Evolutionary conservation across 768 basidiomycete species (phyloP), one percentile per base, ranked within the genome.

Genomic region (Boletus tomentosulus): DNA sequence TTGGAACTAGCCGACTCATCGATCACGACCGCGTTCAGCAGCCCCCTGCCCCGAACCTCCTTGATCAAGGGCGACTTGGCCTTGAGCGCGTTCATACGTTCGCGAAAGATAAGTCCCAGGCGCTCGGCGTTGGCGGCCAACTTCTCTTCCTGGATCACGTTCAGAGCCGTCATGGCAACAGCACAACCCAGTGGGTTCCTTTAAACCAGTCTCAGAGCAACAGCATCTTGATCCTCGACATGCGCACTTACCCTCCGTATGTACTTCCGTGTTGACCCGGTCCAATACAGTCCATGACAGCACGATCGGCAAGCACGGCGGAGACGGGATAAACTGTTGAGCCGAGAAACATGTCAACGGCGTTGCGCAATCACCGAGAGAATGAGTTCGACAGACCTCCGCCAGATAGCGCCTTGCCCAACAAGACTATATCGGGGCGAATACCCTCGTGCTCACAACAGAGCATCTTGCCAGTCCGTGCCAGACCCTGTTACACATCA

Each of bases 231-330:
- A 35, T 48, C 30, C 24, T 37, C 38, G 44, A 46, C 22, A 24
- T 34, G 41, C 52, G 16, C 53, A 13, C 73, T 54, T 59, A 91
- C 86, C 95, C 95, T 63, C 95, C 95, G 55, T 97, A 98, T 0
- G 96, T 98, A 59, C 87, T 90, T 3, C 95, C 94, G 59, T 98
- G 96, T 74, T 98, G 94, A 49, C 96, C 95, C 22, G 96, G 95
- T 51, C 84, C 78, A 63, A 99, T 95, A 72, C 87, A 91, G 16
- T 94, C 82, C 92, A 98, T 97, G 60, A 99, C 72, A n/a, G 90
- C 87, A 59, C 84, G 82, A 70, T 92, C 85, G 16, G 95, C 87
- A 31, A 99, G 80, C 19, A 98, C 95, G 13, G 91, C 93, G 25
- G 95, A 97, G 11, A 99, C 95, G 42, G 97, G 96, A 70, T 97